phyloP scores from a whole-genome alignment of 495 filamentous ascomycete species.

The Neurospora tetrasperma region DNA sequence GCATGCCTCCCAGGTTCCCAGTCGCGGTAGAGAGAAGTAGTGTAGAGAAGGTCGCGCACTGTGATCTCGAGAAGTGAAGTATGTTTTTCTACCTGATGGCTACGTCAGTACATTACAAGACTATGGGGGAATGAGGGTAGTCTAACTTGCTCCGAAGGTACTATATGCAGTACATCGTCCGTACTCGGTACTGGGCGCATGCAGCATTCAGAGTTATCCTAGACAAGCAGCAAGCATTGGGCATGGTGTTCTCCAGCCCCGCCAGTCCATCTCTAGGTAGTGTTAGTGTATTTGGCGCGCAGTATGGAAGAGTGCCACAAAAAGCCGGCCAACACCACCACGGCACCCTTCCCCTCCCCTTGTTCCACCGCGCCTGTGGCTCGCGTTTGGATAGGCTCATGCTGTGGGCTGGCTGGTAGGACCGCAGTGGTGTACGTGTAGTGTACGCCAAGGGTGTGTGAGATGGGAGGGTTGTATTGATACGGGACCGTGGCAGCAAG shows the following conservation, averaged over 20 bases:
- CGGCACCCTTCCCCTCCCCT: neutral
- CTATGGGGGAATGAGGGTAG: neutral
- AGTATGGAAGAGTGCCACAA: neutral
- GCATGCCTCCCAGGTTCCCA: neutral
- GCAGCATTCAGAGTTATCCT: neutral
- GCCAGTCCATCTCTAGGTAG: neutral
- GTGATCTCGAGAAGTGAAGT: neutral
- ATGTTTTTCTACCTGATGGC: neutral
- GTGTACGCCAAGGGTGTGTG: neutral
- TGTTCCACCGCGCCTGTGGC: neutral
- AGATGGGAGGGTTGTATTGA: neutral
- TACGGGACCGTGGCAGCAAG: neutral
- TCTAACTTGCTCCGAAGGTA: neutral
- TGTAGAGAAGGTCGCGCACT: neutral
- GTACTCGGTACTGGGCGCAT: neutral
- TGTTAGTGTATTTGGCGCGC: neutral
- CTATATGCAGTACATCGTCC: neutral
- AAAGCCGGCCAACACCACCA: constrained; percentile 1
- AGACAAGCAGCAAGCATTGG: neutral
- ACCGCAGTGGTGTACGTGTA: neutral
- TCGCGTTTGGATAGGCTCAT: neutral
- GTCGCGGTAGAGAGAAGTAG: neutral
- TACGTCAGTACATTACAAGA: neutral
- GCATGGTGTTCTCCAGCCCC: neutral
- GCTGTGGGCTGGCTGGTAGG: neutral